Evolutionary conservation across 2,329 filamentous ascomycete species (phyloP), one percentile per base, ranked within the genome.

Genomic region (Calonectria pteridis): DNA sequence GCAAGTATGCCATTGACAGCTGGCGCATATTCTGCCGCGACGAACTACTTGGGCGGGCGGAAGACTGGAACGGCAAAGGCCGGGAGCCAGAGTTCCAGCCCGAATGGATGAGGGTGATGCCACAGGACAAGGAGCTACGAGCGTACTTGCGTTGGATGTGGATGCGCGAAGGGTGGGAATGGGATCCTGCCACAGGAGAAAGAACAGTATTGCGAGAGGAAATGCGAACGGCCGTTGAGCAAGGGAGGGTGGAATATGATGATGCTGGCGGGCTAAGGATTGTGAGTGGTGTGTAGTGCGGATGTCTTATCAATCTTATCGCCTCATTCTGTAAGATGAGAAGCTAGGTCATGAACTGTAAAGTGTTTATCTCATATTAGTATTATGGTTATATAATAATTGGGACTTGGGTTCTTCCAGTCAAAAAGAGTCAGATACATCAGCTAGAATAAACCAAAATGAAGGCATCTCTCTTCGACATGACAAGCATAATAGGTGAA

Each of bases 1-100:
- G 95, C 20, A 88, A 91, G 1, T 98, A 98, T 83, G 94, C 95
- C 0, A 87, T 96, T 63, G 96, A 98, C 83, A 96, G 94, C 81
- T 98, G 95, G 94, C 91, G 96, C 4, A 98, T 98, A 76, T 98
- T 98, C 84, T 98, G 95, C 82, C 91, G 96, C 2, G 96, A 98
- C 82, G 87, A 89, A 37, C 83, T 98, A 29, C 89, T 95, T 10
- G 93, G 92, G 0, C 83, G 92, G 23, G 91, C 93, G 1, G 82
- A 85, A 13, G 91, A 93, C 75, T 95, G 93, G 90, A 92, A 91
- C 79, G 94, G 93, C 1, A 86, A 84, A 79, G 81, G 90, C 77
- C 76, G 85, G 79, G 77, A 85, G 80, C 73, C 84, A 66, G 86
- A 87, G 18, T 95, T 96, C 81, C 92, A 95, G 78, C 94, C 95